A percentile compares a stretch with the other conserved stretches of the same genome.
phyloP scores from a whole-genome alignment of 345 rosid species.

The Schrenkiella parvula region DNA sequence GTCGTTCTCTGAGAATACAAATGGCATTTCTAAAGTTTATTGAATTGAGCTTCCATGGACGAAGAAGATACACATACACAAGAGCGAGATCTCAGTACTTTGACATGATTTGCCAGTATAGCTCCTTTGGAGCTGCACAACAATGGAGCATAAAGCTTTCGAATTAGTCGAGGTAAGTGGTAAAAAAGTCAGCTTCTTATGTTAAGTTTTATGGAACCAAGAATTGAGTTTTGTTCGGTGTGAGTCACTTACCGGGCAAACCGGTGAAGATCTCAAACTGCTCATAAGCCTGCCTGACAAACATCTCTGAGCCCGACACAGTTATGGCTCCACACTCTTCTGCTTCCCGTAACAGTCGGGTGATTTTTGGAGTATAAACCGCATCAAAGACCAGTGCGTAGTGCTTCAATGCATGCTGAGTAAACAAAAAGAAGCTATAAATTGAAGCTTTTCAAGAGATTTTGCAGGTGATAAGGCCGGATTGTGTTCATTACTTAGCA shows the following conservation, averaged over 20 bases:
- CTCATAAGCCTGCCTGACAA: constrained; percentile 83
- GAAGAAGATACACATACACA: neutral
- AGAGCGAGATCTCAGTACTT: constrained; percentile 37
- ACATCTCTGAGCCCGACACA: constrained; percentile 86
- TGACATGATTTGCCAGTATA: constrained; percentile 55
- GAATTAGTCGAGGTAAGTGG: neutral
- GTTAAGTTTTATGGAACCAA: neutral
- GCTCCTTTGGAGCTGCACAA: constrained; percentile 80
- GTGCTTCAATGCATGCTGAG: constrained; percentile 63
- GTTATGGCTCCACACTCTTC: constrained; percentile 67
- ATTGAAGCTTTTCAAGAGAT: neutral
- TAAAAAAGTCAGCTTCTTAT: neutral
- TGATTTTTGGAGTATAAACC: constrained; percentile 78
- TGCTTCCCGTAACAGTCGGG: constrained; percentile 79
- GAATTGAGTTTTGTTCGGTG: neutral
- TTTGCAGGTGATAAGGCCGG: neutral
- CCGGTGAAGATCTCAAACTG: constrained; percentile 85
- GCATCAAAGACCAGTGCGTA: constrained; percentile 84
- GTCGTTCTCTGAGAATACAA: neutral
- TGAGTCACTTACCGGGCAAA: constrained; percentile 51
- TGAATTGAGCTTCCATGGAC: constrained; percentile 5
- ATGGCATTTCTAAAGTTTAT: constrained; percentile 3
- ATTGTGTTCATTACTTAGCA: neutral
- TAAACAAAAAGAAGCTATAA: neutral
- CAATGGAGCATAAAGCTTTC: neutral